A percentile compares a stretch with the other conserved stretches of the same genome.
Conservation (phyloP, 768 basidiomycete species). For the Candolleomyces aberdarensis region DNA sequence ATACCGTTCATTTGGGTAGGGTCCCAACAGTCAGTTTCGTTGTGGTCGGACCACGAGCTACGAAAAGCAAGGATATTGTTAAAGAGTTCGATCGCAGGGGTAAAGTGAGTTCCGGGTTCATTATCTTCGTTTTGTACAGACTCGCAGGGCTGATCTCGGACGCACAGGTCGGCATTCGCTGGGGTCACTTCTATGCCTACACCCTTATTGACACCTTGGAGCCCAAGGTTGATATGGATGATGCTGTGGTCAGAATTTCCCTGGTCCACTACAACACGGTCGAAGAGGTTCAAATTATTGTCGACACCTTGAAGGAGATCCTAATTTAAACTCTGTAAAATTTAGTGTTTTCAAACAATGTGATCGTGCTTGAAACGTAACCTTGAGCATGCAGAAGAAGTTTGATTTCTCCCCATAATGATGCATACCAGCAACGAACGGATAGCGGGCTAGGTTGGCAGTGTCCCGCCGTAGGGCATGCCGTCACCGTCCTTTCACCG, state of each 20-base stretch:
- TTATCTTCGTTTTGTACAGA: background rate
- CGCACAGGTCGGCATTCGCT: slow-evolving; percentile 69
- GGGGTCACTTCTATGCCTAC: slow-evolving; percentile 78
- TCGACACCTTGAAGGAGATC: slow-evolving; percentile 51
- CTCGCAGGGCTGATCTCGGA: background rate
- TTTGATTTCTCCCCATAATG: no score
- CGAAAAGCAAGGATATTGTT: slow-evolving; percentile 65
- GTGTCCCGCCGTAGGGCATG: no score
- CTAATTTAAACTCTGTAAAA: slow-evolving; percentile 19
- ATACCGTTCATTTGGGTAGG: slow-evolving; percentile 36
- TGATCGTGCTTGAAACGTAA: no score
- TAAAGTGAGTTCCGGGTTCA: slow-evolving; percentile 41
- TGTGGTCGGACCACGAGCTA: slow-evolving; percentile 52
- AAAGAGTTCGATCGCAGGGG: slow-evolving; percentile 60
- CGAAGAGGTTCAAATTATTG: slow-evolving; percentile 61
- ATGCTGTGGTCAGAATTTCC: slow-evolving; percentile 73
- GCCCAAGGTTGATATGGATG: slow-evolving; percentile 56
- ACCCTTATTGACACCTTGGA: slow-evolving; percentile 49
- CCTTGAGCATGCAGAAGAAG: no score
- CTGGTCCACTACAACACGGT: slow-evolving; percentile 80
- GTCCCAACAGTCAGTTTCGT: slow-evolving; percentile 75
- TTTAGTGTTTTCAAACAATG: no score
- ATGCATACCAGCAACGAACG: no score
- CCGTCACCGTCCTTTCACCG: no score
- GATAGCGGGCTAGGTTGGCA: no score